Base-by-base conservation (phyloP, 805 yeast genomes). In the Zygosaccharomyces siamensis region DNA sequence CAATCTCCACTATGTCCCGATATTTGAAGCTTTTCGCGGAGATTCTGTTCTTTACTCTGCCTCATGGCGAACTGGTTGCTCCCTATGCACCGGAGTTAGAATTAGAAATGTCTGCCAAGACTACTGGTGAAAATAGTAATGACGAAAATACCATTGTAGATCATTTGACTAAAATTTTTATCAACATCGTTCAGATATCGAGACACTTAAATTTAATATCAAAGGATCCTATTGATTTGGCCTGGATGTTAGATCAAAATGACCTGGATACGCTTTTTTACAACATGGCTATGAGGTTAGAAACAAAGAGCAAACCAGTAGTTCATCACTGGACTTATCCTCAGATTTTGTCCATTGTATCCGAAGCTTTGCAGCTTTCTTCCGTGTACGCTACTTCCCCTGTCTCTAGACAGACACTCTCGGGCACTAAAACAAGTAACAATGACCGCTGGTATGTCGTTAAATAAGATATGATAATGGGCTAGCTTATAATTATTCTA, bases 211-310 rank as follows among this genome's bases (percentile, higher is more conserved):
- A 52, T 5, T 43, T 59, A 20, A 24, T 60, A 23, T 58, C 64
- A 3, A 27, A 39, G 10, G 49, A 50, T 18, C 47, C 56, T 4
- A 42, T 55, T 11, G 63, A 60, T 37, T 36, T 57, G 3, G 49
- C 48, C 0, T 48, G 57, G 54, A 39, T 61, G 30, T 45, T 63
- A 32, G 56, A 57, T 7, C 56, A 56, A 30, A 55, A 60, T 45
- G 68, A 63, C 41, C 46, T 62, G 8, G 68, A 63, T 41, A 55
- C 58, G n/a, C 45, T 62, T 23, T 57, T 63, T 39, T 63, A 61
- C 46, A 49, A 56, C 40, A 39, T 58, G 48, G 46, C 49, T 21
- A 50, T 44, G 36, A 33, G 44, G 14, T 44, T 39, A n/a, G 41
- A 48, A 39, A 48, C 54, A n/a, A 49, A 50, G 33, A 48, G 57